Evolutionary conservation across 2,329 filamentous ascomycete species (phyloP).

Genomic region (Sporothrix schenckii): DNA sequence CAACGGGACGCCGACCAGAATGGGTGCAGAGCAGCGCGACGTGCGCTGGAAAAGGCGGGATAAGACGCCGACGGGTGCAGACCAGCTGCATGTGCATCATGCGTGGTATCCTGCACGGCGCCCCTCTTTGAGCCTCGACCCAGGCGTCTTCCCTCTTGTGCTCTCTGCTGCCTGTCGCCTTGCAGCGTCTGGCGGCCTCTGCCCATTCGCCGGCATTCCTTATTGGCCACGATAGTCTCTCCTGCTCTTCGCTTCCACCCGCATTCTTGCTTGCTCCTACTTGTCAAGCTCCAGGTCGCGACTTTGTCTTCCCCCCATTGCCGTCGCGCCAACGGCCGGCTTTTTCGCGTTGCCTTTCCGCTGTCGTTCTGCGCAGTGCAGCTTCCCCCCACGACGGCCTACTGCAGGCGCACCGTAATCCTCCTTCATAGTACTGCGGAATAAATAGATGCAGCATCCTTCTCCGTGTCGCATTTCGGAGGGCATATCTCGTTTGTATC

Average conservation of each 20-base stretch:
- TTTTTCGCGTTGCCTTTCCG: too few species aligned
- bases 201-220: not conserved
- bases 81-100: not conserved
- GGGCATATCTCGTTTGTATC: too few species aligned
- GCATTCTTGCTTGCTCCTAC: too few species aligned
- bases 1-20: not conserved
- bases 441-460: too few species aligned
- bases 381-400: too few species aligned
- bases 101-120: too few species aligned
- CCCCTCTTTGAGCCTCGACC: conserved; percentile 17
- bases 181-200: not conserved
- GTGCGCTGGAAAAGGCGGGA: conserved; percentile 4
- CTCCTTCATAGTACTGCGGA: too few species aligned
- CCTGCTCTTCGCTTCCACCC: not conserved
- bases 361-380: too few species aligned
- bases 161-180: not conserved
- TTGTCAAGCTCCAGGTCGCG: not conserved
- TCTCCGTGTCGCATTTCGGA: too few species aligned
- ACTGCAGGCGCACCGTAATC: too few species aligned
- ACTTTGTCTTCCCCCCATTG: not conserved
- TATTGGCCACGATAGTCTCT: not conserved
- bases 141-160: not conserved
- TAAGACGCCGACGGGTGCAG: not conserved
- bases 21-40: not conserved
- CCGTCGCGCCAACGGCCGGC: not conserved